A percentile compares a stretch with the other conserved stretches of the same genome.
These are phyloP conservation scores for Cicer bijugum DNA, from an alignment of 306 rosid species.

Conservation along the genomic window DNA sequence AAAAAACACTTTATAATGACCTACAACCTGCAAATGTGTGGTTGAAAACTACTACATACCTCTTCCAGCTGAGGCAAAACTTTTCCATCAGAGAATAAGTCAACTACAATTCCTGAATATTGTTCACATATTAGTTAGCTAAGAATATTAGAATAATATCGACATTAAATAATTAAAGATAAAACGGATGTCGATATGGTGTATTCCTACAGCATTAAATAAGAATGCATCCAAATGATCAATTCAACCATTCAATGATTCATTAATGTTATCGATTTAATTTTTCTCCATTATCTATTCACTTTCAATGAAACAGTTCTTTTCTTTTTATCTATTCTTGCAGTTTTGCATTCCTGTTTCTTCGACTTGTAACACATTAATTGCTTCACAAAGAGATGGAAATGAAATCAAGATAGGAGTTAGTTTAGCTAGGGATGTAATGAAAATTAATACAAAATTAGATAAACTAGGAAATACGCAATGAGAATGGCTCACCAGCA, in stretches of 20 bases:
- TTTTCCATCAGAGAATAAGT: slow-evolving; percentile 80
- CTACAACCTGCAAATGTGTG: slow-evolving; percentile 9
- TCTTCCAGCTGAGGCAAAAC: slow-evolving; percentile 80
- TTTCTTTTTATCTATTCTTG: background rate
- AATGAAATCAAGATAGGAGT: slow-evolving; percentile 1
- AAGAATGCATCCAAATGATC: slow-evolving; percentile 8
- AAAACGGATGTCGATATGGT: background rate
- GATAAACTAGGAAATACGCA: slow-evolving; percentile 37
- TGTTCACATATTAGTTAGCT: slow-evolving; percentile 53
- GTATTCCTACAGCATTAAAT: slow-evolving; percentile 19
- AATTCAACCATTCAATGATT: slow-evolving; percentile 33
- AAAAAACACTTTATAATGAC: slow-evolving; percentile 13
- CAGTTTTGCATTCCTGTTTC: background rate
- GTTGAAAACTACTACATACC: slow-evolving; percentile 56
- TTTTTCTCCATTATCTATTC: slow-evolving; percentile 16
- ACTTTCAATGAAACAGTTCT: background rate
- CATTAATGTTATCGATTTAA: slow-evolving; percentile 16
- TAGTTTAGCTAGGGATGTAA: slow-evolving; percentile 6
- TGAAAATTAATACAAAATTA: slow-evolving; percentile 17
- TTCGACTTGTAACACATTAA: background rate
- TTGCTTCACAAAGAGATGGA: slow-evolving; percentile 10
- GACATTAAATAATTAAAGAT: slow-evolving; percentile 5
- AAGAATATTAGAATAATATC: slow-evolving; percentile 28
- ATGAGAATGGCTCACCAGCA: slow-evolving; percentile 73
- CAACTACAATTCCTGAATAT: slow-evolving; percentile 78